Evolutionary conservation across 2,329 filamentous ascomycete genomes (phyloP), one percentile per base, ranked within the genome.

Genomic region (Aspergillus caelatus): DNA sequence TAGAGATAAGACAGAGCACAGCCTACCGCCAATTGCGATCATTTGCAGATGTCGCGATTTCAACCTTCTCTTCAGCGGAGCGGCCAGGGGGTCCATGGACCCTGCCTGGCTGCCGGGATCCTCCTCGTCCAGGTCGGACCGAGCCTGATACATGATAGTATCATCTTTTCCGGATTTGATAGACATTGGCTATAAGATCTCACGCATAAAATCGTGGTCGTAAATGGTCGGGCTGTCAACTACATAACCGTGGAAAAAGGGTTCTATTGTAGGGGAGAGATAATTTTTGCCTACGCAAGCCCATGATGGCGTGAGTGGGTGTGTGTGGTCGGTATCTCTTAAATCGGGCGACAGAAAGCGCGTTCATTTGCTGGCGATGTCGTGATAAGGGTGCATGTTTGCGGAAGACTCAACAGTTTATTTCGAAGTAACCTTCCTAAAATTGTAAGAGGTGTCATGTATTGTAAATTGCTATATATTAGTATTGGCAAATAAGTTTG

Each of bases 11-110:
- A 14, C 26, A 53, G 32, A 43, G 8, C 23, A 23, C n/a, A n/a
- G 34, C 53, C 91, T 91, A 72, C 77, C 77, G 57, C 77, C 78
- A 66, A 79, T 77, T 57, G 87, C 87, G 67, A 89, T 87, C 86
- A 89, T 89, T 74, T 89, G 86, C n/a, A 89, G 81, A 74, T 89
- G 87, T 34, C 86, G 80, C 34, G 84, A 79, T 7, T 84, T 84
- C 12, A 88, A 79, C 45, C 84, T 81, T 3, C 86, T 81, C 41
- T 75, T 74, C 64, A 77, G 66, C 9, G 73, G 74, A 12, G 71
- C 73, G 9, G 63, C 62, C 41, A 69, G 64, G 5, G 71, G 68
- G 57, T 73, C 65, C 3, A 50, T 45, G 12, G 53, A n/a, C 16
- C 56, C 58, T 28, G 61, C 59, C 14, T 67, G 66, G 8, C n/a